These are phyloP conservation scores for Suillus spraguei DNA, from an alignment of 768 basidiomycete genomes.

Conservation along the genomic window DNA sequence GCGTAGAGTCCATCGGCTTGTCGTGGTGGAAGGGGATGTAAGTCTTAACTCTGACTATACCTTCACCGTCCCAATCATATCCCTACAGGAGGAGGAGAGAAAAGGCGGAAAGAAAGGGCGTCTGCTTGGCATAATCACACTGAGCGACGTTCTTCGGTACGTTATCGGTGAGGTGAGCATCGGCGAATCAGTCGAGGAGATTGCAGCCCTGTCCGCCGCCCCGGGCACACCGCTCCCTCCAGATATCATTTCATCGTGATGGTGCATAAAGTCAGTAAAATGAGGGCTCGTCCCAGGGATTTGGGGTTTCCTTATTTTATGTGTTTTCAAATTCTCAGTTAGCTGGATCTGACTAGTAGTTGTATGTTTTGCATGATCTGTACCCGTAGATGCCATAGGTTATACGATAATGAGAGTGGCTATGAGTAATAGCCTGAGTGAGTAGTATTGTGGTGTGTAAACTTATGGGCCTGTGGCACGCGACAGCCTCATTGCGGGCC, in stretches of 20 bases:
- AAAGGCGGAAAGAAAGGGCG: conserved; percentile 82
- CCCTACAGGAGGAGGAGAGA: conserved; percentile 72
- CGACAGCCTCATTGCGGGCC: neutral
- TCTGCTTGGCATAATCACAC: conserved; percentile 82
- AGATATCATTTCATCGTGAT: conserved; percentile 23
- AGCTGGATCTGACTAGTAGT: conserved; percentile 10
- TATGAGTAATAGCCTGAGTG: neutral
- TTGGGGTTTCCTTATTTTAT: conserved; percentile 2
- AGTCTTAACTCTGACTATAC: conserved; percentile 21
- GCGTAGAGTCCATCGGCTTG: conserved; percentile 90
- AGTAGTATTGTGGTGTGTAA: neutral
- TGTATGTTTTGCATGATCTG: conserved; percentile 13
- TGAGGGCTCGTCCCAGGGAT: neutral
- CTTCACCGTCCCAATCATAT: conserved; percentile 5
- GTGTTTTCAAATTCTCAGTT: conserved; percentile 1
- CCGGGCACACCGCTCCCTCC: conserved; percentile 19
- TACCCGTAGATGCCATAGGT: conserved; percentile 7
- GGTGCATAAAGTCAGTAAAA: neutral
- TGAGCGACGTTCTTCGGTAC: conserved; percentile 87
- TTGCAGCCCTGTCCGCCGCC: conserved; percentile 6
- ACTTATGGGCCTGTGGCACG: neutral
- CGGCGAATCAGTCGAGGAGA: conserved; percentile 42
- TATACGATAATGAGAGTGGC: conserved; percentile 8
- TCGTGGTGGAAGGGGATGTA: conserved; percentile 93
- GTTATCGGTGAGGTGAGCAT: conserved; percentile 69